These are phyloP conservation scores for Hygrophorus pudorinus DNA, from an alignment of 768 basidiomycete genomes.

Conservation along the genomic window DNA sequence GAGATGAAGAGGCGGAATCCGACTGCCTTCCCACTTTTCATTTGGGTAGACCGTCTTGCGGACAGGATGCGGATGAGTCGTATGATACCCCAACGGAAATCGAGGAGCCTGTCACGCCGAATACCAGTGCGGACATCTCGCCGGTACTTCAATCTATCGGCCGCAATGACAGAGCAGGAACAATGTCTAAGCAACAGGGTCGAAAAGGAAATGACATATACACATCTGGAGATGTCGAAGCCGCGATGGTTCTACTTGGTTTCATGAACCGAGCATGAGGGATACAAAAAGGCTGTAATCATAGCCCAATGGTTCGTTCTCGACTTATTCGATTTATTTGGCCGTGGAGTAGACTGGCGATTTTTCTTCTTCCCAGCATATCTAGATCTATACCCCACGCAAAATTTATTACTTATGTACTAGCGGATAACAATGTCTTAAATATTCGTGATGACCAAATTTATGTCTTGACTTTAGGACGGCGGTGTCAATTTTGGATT, in stretches of 20 bases:
- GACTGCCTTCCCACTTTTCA: background rate
- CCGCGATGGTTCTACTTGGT: constrained; percentile 6
- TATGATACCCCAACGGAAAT: background rate
- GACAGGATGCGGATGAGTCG: background rate
- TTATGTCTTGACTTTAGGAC: no score
- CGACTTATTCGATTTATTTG: no score
- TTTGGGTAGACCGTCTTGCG: background rate
- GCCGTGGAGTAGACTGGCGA: no score
- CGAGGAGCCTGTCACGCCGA: constrained; percentile 3
- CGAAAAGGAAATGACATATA: background rate
- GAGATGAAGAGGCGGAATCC: background rate
- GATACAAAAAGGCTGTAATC: background rate
- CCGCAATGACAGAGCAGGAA: background rate
- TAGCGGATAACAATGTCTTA: no score
- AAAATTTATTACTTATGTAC: no score
- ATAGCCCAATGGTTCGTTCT: background rate
- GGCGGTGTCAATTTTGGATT: no score
- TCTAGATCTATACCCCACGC: no score
- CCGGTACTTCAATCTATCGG: background rate
- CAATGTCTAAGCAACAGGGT: background rate
- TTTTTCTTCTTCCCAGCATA: no score
- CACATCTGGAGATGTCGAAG: constrained; percentile 3
- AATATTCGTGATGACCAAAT: no score
- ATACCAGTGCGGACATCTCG: background rate
- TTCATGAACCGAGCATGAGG: constrained; percentile 1